Percentiles rank a stretch among this genome's conserved stretches.
Conservation (phyloP, 495 filamentous ascomycete genomes). For the Podospora bellae-mahoneyi region DNA sequence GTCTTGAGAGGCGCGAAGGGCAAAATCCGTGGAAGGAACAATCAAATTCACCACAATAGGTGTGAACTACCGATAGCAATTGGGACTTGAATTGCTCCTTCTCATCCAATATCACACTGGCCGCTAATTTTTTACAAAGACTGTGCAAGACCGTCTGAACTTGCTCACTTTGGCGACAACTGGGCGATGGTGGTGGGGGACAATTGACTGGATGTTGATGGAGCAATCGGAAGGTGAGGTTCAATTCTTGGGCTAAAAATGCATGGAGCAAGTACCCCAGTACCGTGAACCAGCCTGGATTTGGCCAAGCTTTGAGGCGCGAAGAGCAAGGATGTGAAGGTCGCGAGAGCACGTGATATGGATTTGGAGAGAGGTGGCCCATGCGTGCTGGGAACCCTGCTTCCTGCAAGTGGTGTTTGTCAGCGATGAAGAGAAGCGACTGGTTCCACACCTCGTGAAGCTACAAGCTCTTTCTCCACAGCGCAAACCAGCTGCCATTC, state of each 20-base stretch:
- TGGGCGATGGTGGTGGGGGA: neutral
- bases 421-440: constrained; percentile 1
- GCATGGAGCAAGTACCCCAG: neutral
- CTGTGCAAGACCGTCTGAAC: neutral
- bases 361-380: neutral
- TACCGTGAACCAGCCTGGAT: neutral
- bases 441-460: constrained; percentile 6
- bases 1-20: neutral
- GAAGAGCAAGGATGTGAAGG: neutral
- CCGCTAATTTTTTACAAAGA: neutral
- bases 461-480: constrained; percentile 23
- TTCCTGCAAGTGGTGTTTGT: constrained; percentile 5
- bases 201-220: neutral
- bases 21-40: neutral
- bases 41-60: neutral
- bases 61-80: neutral
- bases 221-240: neutral
- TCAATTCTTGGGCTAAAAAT: neutral
- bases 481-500: constrained; percentile 17
- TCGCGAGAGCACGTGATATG: constrained; percentile 3
- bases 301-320: neutral
- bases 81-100: neutral
- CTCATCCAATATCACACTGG: neutral
- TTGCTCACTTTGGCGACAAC: neutral
- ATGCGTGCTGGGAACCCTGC: neutral